Conservation (phyloP, 306 rosid genomes). For the Lablab purpureus region DNA sequence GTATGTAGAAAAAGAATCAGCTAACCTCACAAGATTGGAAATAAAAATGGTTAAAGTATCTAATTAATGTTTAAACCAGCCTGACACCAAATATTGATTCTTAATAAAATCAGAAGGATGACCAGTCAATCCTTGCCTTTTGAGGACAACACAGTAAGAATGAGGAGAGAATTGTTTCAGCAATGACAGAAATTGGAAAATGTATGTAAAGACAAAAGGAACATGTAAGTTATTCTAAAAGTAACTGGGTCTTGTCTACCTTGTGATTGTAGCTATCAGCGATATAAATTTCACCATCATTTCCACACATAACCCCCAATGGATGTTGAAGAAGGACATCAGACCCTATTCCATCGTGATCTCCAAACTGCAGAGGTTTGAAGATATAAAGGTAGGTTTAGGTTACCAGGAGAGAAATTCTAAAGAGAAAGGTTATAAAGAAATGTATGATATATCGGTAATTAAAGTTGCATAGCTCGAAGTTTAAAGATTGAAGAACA, state of each 20-base stretch:
- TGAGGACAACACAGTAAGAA: constrained; percentile 28
- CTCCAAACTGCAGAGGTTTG: constrained; percentile 80
- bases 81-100: constrained; percentile 35
- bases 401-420: constrained; percentile 35
- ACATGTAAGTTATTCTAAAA: constrained; percentile 18
- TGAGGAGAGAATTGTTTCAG: constrained; percentile 27
- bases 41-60: constrained; percentile 15
- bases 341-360: constrained; percentile 90
- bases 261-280: constrained; percentile 97
- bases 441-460: constrained; percentile 29
- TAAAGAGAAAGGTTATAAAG: constrained; percentile 24
- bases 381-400: constrained; percentile 19
- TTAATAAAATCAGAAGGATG: constrained; percentile 35
- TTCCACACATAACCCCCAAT: constrained; percentile 73
- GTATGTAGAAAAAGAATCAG: constrained; percentile 12
- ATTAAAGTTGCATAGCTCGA: neutral
- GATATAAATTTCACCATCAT: constrained; percentile 70
- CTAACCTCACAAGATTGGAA: constrained; percentile 8
- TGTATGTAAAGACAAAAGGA: constrained; percentile 24
- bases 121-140: constrained; percentile 14
- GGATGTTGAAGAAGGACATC: constrained; percentile 98
- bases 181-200: constrained; percentile 28
- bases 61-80: constrained; percentile 35
- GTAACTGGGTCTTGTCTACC: constrained; percentile 57
- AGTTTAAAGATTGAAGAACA: constrained; percentile 21